Base-by-base conservation (phyloP, 768 basidiomycete genomes). In the Hypholoma fasciculare region DNA sequence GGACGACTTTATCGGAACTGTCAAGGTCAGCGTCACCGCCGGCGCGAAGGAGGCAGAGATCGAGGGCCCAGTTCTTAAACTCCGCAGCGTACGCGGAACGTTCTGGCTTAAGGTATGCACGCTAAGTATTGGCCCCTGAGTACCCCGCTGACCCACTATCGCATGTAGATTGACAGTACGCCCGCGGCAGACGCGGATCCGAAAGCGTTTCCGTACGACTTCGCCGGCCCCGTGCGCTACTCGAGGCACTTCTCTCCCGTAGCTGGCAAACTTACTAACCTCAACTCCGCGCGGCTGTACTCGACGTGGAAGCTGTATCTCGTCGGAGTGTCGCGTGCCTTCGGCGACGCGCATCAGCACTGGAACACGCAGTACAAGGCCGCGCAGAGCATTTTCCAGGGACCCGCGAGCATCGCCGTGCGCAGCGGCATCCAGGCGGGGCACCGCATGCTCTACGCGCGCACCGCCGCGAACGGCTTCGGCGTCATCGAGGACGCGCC, bases 301-400 rank as follows among this genome's bases (percentile, higher is more conserved):
- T 85, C 87, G 38, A 92, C 90, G 1, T 92, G 91, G 90, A 91
- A 91, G 67, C 78, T 86, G 61, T 87, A 83, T 64, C 74, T 91
- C 67, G 78, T 78, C 53, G 87, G 83, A 17, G 69, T 90, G 1
- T 80, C 76, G 2, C 69, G 78, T 7, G 82, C 83, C 70, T 89
- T 92, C 63, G 77, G 82, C 8, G 81, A 88, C 65, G 71, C 61
- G 26, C 69, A 80, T 54, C 90, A 92, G 68, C 74, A 68, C 23
- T 92, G 89, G 90, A 90, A 88, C 68, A 72, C 64, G 55, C 61
- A 80, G 12, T 89, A 92, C 76, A 81, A 79, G 62, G 85, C 88
- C 14, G 90, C 90, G 1, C 86, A 89, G 68, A 77, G 75, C 48
- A 91, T 92, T 60, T 92, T 92, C 65, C 74, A 76, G 51, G 69